Conservation (phyloP, 495 filamentous ascomycete species). For the Trichoderma erinaceum region DNA sequence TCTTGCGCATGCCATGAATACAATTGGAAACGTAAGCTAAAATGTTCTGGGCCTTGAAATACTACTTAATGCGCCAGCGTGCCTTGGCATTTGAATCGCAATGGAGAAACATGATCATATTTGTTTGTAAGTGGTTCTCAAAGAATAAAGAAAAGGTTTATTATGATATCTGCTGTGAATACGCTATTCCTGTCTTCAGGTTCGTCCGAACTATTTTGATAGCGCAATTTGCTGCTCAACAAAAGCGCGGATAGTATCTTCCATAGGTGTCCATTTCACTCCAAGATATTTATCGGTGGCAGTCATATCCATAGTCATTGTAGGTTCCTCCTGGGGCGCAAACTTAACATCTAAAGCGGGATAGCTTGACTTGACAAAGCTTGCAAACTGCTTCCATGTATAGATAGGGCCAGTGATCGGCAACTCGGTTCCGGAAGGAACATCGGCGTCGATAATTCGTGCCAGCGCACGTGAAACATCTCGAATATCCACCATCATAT, state of each 20-base stretch:
- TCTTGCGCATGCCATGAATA: too few species aligned
- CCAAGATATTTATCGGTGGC: neutral
- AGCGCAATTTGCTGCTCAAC: neutral
- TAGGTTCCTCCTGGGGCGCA: neutral
- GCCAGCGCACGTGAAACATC: neutral
- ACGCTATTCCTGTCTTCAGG: neutral
- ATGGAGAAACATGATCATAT: too few species aligned
- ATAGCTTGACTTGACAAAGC: conserved; percentile 1
- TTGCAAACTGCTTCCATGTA: neutral
- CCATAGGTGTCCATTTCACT: neutral
- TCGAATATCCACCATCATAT: neutral
- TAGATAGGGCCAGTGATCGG: neutral
- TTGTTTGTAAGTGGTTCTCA: too few species aligned
- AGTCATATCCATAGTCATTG: neutral
- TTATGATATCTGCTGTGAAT: too few species aligned
- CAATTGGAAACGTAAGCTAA: too few species aligned
- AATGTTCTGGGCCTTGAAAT: too few species aligned
- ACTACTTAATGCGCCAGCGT: too few species aligned
- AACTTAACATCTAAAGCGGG: neutral
- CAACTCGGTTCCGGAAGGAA: conserved; percentile 1
- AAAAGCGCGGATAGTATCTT: neutral
- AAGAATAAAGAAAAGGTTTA: too few species aligned
- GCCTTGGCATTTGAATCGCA: too few species aligned
- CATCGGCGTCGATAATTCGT: neutral
- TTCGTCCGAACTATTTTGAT: neutral